A percentile compares a stretch with the other conserved stretches of the same genome.
phyloP scores from a whole-genome alignment of 2,329 filamentous ascomycete genomes.

The Pseudocercospora macadamiae region DNA sequence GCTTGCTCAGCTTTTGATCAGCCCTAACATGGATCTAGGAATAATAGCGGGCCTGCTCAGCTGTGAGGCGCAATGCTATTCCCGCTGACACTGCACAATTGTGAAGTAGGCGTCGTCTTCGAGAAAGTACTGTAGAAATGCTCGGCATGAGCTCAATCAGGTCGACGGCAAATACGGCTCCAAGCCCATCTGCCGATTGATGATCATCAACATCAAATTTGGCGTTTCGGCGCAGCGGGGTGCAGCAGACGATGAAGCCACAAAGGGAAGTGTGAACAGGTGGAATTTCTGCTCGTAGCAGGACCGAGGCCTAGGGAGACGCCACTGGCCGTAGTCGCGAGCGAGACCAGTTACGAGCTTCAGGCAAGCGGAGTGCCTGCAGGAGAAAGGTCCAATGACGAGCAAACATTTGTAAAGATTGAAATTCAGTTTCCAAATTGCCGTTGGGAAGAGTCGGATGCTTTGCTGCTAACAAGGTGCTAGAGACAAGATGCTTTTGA shows the following conservation, averaged over 20 bases:
- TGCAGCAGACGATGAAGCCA: neutral
- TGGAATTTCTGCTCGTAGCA: neutral
- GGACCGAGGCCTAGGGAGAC: neutral
- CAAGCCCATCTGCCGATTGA: neutral
- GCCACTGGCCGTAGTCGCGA: neutral
- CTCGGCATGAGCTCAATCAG: neutral
- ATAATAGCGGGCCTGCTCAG: neutral
- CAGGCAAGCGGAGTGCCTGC: neutral
- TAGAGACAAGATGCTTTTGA: neutral
- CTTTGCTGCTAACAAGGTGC: neutral
- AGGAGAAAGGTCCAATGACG: neutral
- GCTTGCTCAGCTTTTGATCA: too few relatives aligned
- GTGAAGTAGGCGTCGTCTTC: neutral
- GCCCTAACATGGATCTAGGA: constrained; percentile 1
- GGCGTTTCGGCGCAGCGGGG: neutral
- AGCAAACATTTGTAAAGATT: neutral
- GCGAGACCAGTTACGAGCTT: neutral
- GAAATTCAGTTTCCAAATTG: constrained; percentile 4
- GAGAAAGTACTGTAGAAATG: neutral
- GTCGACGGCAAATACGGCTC: neutral
- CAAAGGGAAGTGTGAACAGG: neutral
- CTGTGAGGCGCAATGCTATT: neutral
- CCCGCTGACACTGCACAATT: neutral
- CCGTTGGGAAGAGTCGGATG: neutral
- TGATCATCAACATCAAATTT: neutral